phyloP scores from a whole-genome alignment of 106 monocot genomes.

The Hemerocallis citrina region DNA sequence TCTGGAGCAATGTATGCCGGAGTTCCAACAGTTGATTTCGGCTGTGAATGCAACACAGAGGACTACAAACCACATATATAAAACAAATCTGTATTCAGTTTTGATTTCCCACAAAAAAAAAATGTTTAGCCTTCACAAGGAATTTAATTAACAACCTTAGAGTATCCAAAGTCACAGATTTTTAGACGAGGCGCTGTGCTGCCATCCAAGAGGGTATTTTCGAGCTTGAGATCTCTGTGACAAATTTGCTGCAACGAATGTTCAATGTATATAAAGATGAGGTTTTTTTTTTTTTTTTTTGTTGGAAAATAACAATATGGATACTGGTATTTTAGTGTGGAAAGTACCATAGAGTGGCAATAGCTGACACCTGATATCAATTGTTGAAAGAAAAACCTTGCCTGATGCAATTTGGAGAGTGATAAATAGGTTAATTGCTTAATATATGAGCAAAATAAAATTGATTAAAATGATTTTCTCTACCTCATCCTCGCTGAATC shows the following conservation, averaged over 20 bases:
- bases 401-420: not conserved
- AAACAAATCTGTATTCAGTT: too few relatives aligned
- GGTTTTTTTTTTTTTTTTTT: too few relatives aligned
- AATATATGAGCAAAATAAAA: not conserved
- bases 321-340: not conserved
- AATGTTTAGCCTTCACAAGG: too few relatives aligned
- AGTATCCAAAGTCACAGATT: slow-evolving; percentile 90
- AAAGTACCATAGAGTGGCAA: not conserved
- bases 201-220: slow-evolving; percentile 80
- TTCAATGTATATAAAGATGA: too few relatives aligned
- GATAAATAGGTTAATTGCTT: not conserved
- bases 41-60: slow-evolving; percentile 87
- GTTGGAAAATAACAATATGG: too few relatives aligned
- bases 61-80: too few relatives aligned
- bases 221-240: slow-evolving; percentile 81
- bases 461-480: not conserved
- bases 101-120: too few relatives aligned
- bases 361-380: slow-evolving; percentile 1
- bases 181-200: slow-evolving; percentile 78
- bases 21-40: slow-evolving; percentile 93
- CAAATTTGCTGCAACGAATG: slow-evolving; percentile 60
- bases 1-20: slow-evolving; percentile 98
- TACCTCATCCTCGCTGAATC: slow-evolving; percentile 55
- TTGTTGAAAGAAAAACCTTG: slow-evolving; percentile 1
- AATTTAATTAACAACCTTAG: too few relatives aligned